Evolutionary conservation across 495 filamentous ascomycete genomes (phyloP).

Genomic region (Aspergillus bertholletiae): DNA sequence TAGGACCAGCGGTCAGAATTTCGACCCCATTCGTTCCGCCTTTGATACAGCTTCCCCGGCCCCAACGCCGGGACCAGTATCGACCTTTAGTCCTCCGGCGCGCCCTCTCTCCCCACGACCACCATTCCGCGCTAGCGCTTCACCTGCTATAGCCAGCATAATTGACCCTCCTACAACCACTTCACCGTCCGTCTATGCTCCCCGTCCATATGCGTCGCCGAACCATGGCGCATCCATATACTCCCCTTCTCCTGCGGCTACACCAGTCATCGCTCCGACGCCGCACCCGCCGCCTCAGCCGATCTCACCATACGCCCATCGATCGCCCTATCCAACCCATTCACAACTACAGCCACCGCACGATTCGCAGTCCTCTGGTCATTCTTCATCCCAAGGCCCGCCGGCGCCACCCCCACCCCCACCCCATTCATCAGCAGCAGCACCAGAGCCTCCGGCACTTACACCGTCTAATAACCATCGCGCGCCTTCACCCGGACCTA

Average conservation of each 20-base stretch:
- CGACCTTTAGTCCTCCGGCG: slow-evolving; percentile 33
- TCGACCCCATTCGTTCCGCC: slow-evolving; percentile 76
- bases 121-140: slow-evolving; percentile 70
- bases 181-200: slow-evolving; percentile 28
- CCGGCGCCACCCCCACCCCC: slow-evolving; percentile 6
- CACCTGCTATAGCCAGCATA: slow-evolving; percentile 84
- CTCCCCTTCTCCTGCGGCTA: slow-evolving; percentile 26
- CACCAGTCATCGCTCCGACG: slow-evolving; percentile 20
- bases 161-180: slow-evolving; percentile 67
- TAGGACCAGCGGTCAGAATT: slow-evolving; percentile 70
- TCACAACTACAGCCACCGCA: slow-evolving; percentile 20
- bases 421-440: not conserved
- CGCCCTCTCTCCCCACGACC: slow-evolving; percentile 31
- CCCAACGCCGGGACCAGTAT: slow-evolving; percentile 44
- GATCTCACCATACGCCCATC: slow-evolving; percentile 21
- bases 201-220: slow-evolving; percentile 30
- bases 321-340: slow-evolving; percentile 28
- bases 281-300: slow-evolving; percentile 23
- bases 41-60: slow-evolving; percentile 60
- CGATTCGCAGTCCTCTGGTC: slow-evolving; percentile 20
- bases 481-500: slow-evolving; percentile 14
- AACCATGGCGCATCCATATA: slow-evolving; percentile 27
- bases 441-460: slow-evolving; percentile 10
- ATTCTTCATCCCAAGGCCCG: slow-evolving; percentile 17
- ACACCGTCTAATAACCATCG: slow-evolving; percentile 5